Percentiles rank a stretch among this genome's conserved stretches.
Conservation (phyloP, 345 rosid genomes). For the Raphanus raphanistrum region DNA sequence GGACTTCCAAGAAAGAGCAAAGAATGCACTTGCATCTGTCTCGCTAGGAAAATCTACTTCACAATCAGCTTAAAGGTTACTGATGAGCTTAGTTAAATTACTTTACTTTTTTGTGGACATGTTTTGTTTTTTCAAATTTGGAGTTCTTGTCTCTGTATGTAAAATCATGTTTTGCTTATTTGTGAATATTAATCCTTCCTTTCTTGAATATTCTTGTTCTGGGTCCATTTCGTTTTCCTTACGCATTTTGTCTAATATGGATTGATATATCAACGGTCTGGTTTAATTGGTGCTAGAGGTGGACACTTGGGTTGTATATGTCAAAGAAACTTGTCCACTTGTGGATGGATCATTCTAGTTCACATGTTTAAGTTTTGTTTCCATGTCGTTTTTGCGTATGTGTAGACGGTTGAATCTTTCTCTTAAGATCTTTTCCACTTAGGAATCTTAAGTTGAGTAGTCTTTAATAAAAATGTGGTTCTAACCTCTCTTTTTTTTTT, state of each 20-base stretch:
- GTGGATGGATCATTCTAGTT: slow-evolving; percentile 31
- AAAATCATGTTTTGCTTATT: slow-evolving; percentile 44
- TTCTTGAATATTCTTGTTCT: slow-evolving; percentile 10
- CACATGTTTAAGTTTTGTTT: slow-evolving; percentile 28
- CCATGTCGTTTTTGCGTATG: slow-evolving; percentile 17
- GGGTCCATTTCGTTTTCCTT: background rate
- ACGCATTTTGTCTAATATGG: background rate
- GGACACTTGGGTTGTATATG: slow-evolving; percentile 19
- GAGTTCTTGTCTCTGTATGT: slow-evolving; percentile 48
- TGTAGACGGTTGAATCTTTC: slow-evolving; percentile 24
- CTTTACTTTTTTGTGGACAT: slow-evolving; percentile 25
- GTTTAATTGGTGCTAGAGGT: background rate
- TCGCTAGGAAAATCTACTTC: slow-evolving; percentile 77
- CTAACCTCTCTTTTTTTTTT: no score
- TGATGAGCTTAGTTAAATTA: slow-evolving; percentile 23
- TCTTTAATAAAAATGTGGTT: background rate
- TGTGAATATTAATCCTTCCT: slow-evolving; percentile 27
- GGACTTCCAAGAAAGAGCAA: slow-evolving; percentile 76
- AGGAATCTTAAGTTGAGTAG: slow-evolving; percentile 15
- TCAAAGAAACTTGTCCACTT: slow-evolving; percentile 21
- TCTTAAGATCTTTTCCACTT: slow-evolving; percentile 25
- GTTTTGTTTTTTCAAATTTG: background rate
- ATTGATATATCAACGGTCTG: background rate
- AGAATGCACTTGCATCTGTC: slow-evolving; percentile 81
- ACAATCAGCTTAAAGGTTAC: slow-evolving; percentile 31